phyloP scores from a whole-genome alignment of 495 filamentous ascomycete species.

The Talaromyces ruber region DNA sequence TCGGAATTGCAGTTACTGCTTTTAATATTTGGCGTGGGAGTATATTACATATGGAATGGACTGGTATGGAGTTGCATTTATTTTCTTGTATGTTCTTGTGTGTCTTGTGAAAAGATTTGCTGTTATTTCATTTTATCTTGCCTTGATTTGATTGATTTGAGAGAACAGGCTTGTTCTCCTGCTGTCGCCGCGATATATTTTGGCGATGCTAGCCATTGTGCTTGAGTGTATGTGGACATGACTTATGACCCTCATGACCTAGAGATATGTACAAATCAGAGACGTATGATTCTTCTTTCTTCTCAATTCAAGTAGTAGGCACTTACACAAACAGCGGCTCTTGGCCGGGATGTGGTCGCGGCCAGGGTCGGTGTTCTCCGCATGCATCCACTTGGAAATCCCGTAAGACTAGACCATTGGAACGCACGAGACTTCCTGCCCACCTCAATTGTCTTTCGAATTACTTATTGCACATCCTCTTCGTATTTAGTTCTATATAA shows the following conservation, averaged over 20 bases:
- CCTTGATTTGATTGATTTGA: neutral
- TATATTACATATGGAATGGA: neutral
- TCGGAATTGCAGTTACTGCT: neutral
- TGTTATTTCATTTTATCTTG: neutral
- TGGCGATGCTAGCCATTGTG: neutral
- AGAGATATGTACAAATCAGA: constrained; percentile 1
- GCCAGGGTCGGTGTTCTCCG: neutral
- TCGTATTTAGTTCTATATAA: neutral
- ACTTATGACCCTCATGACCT: constrained; percentile 4
- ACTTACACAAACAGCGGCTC: too few relatives aligned
- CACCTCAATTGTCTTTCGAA: neutral
- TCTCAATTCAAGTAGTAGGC: neutral
- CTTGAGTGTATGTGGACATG: constrained; percentile 7
- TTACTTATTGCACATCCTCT: neutral
- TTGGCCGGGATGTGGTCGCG: neutral
- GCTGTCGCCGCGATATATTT: neutral
- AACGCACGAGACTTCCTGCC: neutral
- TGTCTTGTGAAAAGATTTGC: neutral
- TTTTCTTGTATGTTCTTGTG: neutral
- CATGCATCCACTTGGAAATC: neutral
- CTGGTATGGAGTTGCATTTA: neutral
- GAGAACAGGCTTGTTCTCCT: neutral
- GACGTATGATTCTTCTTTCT: neutral
- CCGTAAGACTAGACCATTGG: neutral
- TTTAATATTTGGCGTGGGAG: neutral